These are phyloP conservation scores for Magnaporthales sp. DNA, from an alignment of 2,329 filamentous ascomycete species.

Conservation along the genomic window DNA sequence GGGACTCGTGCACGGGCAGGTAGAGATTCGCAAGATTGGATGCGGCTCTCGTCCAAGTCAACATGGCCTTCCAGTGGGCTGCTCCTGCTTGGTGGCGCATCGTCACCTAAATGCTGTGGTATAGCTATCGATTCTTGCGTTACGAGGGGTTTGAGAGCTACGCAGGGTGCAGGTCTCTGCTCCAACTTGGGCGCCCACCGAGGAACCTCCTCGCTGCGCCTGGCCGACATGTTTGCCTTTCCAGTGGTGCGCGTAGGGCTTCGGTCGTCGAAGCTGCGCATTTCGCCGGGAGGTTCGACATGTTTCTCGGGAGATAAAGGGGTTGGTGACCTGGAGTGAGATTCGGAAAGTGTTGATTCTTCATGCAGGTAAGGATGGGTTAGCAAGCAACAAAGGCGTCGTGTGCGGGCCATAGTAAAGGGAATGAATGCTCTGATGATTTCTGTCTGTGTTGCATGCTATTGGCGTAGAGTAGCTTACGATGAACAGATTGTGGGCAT, in stretches of 20 bases:
- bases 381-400: neutral
- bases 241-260: constrained; percentile 36
- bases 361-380: neutral
- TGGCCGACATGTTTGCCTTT: constrained; percentile 24
- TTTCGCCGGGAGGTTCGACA: constrained; percentile 31
- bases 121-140: constrained; percentile 26
- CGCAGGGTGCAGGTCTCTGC: constrained; percentile 21
- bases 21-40: constrained; percentile 29
- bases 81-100: neutral
- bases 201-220: constrained; percentile 34
- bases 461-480: constrained; percentile 37
- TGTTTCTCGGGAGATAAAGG: constrained; percentile 41
- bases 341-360: neutral
- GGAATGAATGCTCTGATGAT: neutral
- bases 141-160: constrained; percentile 39
- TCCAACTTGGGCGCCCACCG: constrained; percentile 30
- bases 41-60: constrained; percentile 17
- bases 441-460: neutral
- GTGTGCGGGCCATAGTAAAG: neutral
- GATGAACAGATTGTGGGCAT: constrained; percentile 45
- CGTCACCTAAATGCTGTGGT: neutral
- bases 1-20: constrained; percentile 27
- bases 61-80: constrained; percentile 11
- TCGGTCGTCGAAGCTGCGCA: constrained; percentile 35
- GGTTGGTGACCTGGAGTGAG: constrained; percentile 45